Percentiles rank a stretch among this genome's conserved stretches.
These are phyloP conservation scores for Vitis labrusca DNA, from an alignment of 164 flowering plant genomes.

Conservation along the genomic window DNA sequence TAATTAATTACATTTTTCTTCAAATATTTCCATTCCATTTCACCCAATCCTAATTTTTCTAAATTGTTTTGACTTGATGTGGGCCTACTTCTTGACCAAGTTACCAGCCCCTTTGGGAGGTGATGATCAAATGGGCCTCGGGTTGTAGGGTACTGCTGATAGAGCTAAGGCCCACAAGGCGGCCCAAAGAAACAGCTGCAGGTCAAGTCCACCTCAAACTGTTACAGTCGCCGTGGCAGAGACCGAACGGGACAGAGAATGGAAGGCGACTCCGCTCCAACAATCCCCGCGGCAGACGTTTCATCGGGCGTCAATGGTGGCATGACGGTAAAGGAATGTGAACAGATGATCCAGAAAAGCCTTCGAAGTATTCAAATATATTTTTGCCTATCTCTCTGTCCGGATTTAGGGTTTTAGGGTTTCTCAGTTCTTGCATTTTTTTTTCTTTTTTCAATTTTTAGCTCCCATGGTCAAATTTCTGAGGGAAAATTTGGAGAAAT, in stretches of 20 bases:
- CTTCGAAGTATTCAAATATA: slow-evolving; percentile 51
- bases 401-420: slow-evolving; percentile 3
- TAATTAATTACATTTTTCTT: too few species aligned
- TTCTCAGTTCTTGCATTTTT: background rate
- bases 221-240: background rate
- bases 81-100: too few species aligned
- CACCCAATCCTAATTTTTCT: too few species aligned
- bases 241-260: slow-evolving; percentile 5
- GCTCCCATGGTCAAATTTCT: slow-evolving; percentile 83
- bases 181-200: too few species aligned
- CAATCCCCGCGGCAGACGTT: slow-evolving; percentile 13
- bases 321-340: slow-evolving; percentile 56
- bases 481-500: slow-evolving; percentile 70
- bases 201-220: too few species aligned
- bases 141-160: too few species aligned
- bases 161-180: too few species aligned
- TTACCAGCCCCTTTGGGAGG: too few species aligned
- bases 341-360: slow-evolving; percentile 68
- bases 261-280: slow-evolving; percentile 24
- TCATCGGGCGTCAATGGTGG: slow-evolving; percentile 36
- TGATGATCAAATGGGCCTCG: too few species aligned
- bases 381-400: background rate
- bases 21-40: too few species aligned
- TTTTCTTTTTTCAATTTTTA: slow-evolving; percentile 19
- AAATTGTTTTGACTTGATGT: too few species aligned